Percentiles rank a stretch among this genome's conserved stretches.
Conservation (phyloP, 2,329 filamentous ascomycete genomes). For the Fusarium cyanostomum region DNA sequence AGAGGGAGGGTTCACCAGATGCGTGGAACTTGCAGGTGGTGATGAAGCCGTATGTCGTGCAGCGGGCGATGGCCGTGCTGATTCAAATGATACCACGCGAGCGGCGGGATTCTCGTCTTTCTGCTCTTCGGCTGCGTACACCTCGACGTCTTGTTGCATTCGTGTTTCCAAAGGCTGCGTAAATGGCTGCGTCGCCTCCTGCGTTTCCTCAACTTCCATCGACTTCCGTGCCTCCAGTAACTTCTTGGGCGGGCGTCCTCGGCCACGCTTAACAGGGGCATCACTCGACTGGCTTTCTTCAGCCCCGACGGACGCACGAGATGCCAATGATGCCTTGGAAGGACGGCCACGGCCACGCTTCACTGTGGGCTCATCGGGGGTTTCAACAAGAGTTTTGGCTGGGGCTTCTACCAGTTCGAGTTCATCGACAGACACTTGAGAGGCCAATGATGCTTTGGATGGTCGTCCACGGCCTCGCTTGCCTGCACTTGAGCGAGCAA, state of each 20-base stretch:
- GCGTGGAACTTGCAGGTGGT: slow-evolving; percentile 25
- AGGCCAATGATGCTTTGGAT: slow-evolving; percentile 45
- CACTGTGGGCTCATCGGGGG: slow-evolving; percentile 23
- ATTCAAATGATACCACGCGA: slow-evolving; percentile 34
- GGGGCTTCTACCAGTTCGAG: slow-evolving; percentile 37
- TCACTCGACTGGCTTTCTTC: slow-evolving; percentile 37
- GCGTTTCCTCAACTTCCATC: slow-evolving; percentile 24
- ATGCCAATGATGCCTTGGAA: slow-evolving; percentile 45
- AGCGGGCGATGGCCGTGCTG: slow-evolving; percentile 25
- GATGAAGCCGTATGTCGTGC: slow-evolving; percentile 27
- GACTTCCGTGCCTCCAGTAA: slow-evolving; percentile 42
- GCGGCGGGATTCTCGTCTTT: slow-evolving; percentile 20
- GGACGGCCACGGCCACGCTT: slow-evolving; percentile 47
- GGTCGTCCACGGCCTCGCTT: slow-evolving; percentile 45
- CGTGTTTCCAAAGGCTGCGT: slow-evolving; percentile 26
- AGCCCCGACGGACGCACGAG: slow-evolving; percentile 33
- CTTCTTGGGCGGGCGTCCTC: slow-evolving; percentile 47
- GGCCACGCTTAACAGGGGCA: slow-evolving; percentile 42
- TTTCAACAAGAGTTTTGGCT: slow-evolving; percentile 15
- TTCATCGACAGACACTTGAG: slow-evolving; percentile 40
- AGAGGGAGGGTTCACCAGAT: slow-evolving; percentile 47
- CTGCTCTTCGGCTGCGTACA: slow-evolving; percentile 18
- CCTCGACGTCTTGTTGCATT: slow-evolving; percentile 31
- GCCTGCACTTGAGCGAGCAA: slow-evolving; percentile 25
- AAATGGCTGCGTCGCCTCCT: slow-evolving; percentile 25